Evolutionary conservation across 805 yeast genomes (phyloP), one percentile per base, ranked within the genome.

Genomic region (Metschnikowia anglica): DNA sequence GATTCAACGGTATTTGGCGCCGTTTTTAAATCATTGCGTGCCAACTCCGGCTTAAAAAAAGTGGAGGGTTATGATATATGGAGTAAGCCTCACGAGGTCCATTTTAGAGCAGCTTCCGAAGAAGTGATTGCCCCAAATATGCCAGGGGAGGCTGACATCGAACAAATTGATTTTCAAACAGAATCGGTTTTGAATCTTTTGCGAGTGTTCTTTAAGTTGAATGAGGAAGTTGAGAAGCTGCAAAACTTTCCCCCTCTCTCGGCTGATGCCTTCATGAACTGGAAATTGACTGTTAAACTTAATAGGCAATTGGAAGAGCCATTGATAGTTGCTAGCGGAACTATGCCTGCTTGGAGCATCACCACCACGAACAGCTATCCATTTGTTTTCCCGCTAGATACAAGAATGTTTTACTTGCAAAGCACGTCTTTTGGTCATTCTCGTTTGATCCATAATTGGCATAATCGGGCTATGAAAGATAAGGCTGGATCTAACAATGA

Each of bases 401-500:
- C 93, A 0, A 74, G 97, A 45, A 71, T 85, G 32, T 76, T 81
- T 49, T 88, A 87, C 55, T 63, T 91, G 42, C 91, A 86, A 52
- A 81, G 90, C 6, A 88, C 97, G 0, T 89, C 97, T 0, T 90
- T 86, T 67, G 98, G 98, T 0, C 84, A 87, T 58, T 85, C 95
- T 1, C 73, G 97, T 43, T 66, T 88, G 35, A 83, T 91, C 43
- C 84, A 83, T 46, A 72, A 80, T 34, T 88, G 96, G 96, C 85
- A 80, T 53, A 56, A 66, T 4, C 44, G 47, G 7, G 44, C 45
- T 11, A 25, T 35, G 5, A 39, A 41, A 20, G 47, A 40, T 8
- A 39, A 62, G 39, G 74, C 67, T 25, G 68, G 72, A 18, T 25
- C 41, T 18, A 37, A 38, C 31, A 53, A 44, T 30, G 49, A 47